Evolutionary conservation across 176 grass and related monocot species (phyloP), one percentile per base, ranked within the genome.

Genomic region (Aegilops tauschii): DNA sequence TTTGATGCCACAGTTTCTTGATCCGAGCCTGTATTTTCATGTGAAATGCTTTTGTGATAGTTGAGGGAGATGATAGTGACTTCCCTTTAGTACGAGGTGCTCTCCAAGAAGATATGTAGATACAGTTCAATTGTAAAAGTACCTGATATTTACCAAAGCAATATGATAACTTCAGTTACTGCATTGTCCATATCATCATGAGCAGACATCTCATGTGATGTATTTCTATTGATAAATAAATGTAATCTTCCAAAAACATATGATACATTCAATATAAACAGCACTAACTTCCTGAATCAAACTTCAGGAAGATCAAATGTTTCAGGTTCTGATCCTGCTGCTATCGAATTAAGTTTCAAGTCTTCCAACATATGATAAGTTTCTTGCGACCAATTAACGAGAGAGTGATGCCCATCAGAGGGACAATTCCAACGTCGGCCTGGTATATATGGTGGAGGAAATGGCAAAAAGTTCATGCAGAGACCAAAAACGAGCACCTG

Each of bases 351-450:
- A 77, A 67, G 49, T 75, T 83, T 83, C 69, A 88, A 61, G 69
- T 90, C 67, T 62, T 83, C 83, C 77, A 86, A 80, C 74, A 91
- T 90, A 14, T 23, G 34, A 80, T 90, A 88, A 62, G 88, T 93
- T 65, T 35, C 16, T 29, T 34, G 47, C 0, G 47, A 16, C 47
- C 47, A 16, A 50, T 50, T 50, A 50, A 50, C 5, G 47, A 50
- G 13, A 50, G 0, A 5, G 13, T 16, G 47, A 50, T 50, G 13
- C 47, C 47, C 47, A 50, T 50, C 47, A 16, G 13, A 50, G 47
- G 0, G 47, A 50, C 47, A 16, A 50, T 16, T 16, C 13, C 5
- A 13, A 16, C 13, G 47, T 5, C 12, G 45, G 45, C 45, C 45
- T 49, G 12, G 45, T 49, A 49, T 49, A 49, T 14, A 13, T 14